Conservation (phyloP, 305 asterid genomes). For the Fraxinus floribunda region DNA sequence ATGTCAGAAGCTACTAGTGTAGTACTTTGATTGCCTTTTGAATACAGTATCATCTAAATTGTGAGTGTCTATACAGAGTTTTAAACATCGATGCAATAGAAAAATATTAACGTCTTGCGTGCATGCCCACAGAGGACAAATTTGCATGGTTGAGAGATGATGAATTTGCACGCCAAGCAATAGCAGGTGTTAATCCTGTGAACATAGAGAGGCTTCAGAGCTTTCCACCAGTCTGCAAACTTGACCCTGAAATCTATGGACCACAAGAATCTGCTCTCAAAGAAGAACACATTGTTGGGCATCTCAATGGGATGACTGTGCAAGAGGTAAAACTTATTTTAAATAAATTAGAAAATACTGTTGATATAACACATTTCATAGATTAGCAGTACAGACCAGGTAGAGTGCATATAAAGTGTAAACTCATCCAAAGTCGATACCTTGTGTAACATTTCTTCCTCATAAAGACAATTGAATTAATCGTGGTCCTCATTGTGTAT, state of each 20-base stretch:
- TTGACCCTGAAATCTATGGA: slow-evolving; percentile 73
- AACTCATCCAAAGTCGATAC: neutral
- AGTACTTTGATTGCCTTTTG: slow-evolving; percentile 9
- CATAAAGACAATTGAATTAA: neutral
- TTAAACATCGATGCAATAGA: neutral
- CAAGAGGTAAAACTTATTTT: slow-evolving; percentile 53
- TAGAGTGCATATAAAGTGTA: neutral
- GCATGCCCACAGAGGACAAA: slow-evolving; percentile 65
- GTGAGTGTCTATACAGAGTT: neutral
- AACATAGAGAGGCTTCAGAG: slow-evolving; percentile 65
- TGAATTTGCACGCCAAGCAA: slow-evolving; percentile 85
- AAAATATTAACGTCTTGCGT: slow-evolving; percentile 6
- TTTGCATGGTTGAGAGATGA: slow-evolving; percentile 93
- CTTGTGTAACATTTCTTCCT: neutral
- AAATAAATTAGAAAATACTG: neutral
- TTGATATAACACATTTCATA: neutral
- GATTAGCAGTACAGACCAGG: neutral
- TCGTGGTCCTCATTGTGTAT: neutral
- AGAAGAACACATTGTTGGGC: slow-evolving; percentile 70
- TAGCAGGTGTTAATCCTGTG: slow-evolving; percentile 91
- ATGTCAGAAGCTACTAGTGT: neutral
- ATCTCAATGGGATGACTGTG: slow-evolving; percentile 78
- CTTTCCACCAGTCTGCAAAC: slow-evolving; percentile 81
- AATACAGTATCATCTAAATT: slow-evolving; percentile 1
- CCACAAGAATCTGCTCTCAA: slow-evolving; percentile 78